Evolutionary conservation across 2,329 filamentous ascomycete species (phyloP).

Genomic region (Helminthosporium solani): DNA sequence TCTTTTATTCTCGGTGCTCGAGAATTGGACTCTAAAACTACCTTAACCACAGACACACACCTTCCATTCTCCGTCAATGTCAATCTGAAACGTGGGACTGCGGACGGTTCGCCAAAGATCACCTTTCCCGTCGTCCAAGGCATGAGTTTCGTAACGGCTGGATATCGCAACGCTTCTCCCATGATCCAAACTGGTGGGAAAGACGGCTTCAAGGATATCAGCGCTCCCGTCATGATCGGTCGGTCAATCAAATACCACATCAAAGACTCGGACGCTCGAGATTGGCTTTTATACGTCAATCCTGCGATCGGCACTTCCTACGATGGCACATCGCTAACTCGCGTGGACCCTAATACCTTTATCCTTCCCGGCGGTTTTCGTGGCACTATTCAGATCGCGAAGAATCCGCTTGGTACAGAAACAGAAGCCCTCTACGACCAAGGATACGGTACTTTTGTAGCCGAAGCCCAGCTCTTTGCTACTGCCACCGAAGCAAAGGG

Average conservation of each 20-base stretch:
- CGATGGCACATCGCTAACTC: slow-evolving; percentile 63
- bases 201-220: slow-evolving; percentile 66
- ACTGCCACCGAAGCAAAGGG: slow-evolving; percentile 56
- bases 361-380: slow-evolving; percentile 67
- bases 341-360: slow-evolving; percentile 63
- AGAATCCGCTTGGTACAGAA: slow-evolving; percentile 61
- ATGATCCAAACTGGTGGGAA: slow-evolving; percentile 69
- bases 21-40: slow-evolving; percentile 66
- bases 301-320: slow-evolving; percentile 55
- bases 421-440: slow-evolving; percentile 72
- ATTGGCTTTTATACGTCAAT: slow-evolving; percentile 77
- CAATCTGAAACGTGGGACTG: slow-evolving; percentile 58
- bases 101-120: slow-evolving; percentile 60
- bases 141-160: slow-evolving; percentile 80
- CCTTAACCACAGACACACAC: slow-evolving; percentile 55
- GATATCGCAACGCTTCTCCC: slow-evolving; percentile 71
- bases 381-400: slow-evolving; percentile 80
- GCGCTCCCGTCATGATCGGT: slow-evolving; percentile 56
- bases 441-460: slow-evolving; percentile 73
- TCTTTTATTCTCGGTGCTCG: slow-evolving; percentile 76
- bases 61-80: slow-evolving; percentile 64
- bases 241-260: slow-evolving; percentile 76
- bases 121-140: slow-evolving; percentile 85
- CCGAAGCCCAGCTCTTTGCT: slow-evolving; percentile 64
- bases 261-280: slow-evolving; percentile 63